Base-by-base conservation (phyloP, 345 rosid genomes). In the Lepidium sativum region DNA sequence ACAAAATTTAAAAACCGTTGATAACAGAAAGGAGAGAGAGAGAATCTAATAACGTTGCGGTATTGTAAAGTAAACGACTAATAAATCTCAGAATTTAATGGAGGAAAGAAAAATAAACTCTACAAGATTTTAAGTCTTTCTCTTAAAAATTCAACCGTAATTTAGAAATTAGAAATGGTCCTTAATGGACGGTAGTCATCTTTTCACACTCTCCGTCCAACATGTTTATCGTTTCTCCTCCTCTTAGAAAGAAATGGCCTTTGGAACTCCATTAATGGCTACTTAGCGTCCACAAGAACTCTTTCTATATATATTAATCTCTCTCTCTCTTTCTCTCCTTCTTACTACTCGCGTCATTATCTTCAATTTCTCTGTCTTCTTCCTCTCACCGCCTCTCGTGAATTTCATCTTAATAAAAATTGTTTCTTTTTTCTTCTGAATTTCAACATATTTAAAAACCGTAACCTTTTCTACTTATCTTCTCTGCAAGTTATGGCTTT, bases 181-280 rank as follows among this genome's bases (percentile, higher is more conserved):
- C 14, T 47, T 9, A 39, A 65, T 72, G 76, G 76, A 72, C 72
- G 77, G 77, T 72, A 55, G 63, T 72, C 67, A 38, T 72, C 49
- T 37, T 59, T 72, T 72, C 62, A 65, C 50, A 56, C 60, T 50
- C 70, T 63, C 68, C 64, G 60, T 64, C 75, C 70, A 62, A 60
- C 70, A 56, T 41, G 63, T 32, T 42, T 2, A 1, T 38, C 4
- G 4, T 8, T 8, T 37, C 16, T 25, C 27, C 21, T 48, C 70
- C 69, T 54, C 63, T n/a, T 38, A n/a, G n/a, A n/a, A n/a, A n/a
- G n/a, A n/a, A n/a, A n/a, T n/a, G n/a, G n/a, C n/a, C n/a, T n/a
- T n/a, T n/a, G n/a, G n/a, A n/a, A n/a, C n/a, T n/a, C n/a, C n/a
- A n/a, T n/a, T n/a, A n/a, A n/a, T 72, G 67, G 72, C 63, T 66